A percentile compares a stretch with the other conserved stretches of the same genome.
These are phyloP conservation scores for Trichosporon coremiiforme DNA, from an alignment of 1,284 basidiomycete genomes.

Conservation along the genomic window DNA sequence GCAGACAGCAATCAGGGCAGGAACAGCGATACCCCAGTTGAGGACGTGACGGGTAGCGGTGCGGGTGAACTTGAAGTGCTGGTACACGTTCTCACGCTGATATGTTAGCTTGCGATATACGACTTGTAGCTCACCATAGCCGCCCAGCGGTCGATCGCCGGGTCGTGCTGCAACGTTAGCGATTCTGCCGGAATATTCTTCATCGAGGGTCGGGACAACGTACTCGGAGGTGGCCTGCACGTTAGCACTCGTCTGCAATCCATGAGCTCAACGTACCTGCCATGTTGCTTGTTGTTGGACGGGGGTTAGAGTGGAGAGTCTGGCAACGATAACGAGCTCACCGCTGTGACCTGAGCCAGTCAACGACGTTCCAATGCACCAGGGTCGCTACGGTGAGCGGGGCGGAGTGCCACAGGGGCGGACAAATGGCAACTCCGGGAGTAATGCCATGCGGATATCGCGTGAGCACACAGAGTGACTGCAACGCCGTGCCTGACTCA, in stretches of 20 bases:
- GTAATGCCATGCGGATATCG: slow-evolving; percentile 4
- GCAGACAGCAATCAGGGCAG: slow-evolving; percentile 42
- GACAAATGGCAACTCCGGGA: slow-evolving; percentile 16
- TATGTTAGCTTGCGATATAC: not conserved
- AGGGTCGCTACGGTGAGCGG: not conserved
- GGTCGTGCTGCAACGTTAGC: slow-evolving; percentile 64
- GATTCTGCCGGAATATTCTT: not conserved
- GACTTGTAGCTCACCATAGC: slow-evolving; percentile 63
- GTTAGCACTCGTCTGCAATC: slow-evolving; percentile 8
- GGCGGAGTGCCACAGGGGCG: slow-evolving; percentile 11
- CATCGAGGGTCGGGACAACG: not conserved
- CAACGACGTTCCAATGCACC: slow-evolving; percentile 17
- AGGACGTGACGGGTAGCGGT: slow-evolving; percentile 58
- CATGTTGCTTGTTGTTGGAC: slow-evolving; percentile 35
- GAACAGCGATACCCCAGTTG: slow-evolving; percentile 46
- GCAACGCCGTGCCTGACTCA: not conserved
- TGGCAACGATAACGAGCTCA: slow-evolving; percentile 21
- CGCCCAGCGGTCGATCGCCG: slow-evolving; percentile 77
- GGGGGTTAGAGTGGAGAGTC: not conserved
- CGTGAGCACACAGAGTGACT: not conserved
- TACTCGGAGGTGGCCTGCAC: slow-evolving; percentile 49
- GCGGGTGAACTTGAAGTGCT: slow-evolving; percentile 74
- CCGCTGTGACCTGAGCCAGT: slow-evolving; percentile 7
- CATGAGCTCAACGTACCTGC: slow-evolving; percentile 29
- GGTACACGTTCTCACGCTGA: slow-evolving; percentile 77